Conservation (phyloP, 2,329 filamentous ascomycete species). For the Ophidiomyces ophidiicola region DNA sequence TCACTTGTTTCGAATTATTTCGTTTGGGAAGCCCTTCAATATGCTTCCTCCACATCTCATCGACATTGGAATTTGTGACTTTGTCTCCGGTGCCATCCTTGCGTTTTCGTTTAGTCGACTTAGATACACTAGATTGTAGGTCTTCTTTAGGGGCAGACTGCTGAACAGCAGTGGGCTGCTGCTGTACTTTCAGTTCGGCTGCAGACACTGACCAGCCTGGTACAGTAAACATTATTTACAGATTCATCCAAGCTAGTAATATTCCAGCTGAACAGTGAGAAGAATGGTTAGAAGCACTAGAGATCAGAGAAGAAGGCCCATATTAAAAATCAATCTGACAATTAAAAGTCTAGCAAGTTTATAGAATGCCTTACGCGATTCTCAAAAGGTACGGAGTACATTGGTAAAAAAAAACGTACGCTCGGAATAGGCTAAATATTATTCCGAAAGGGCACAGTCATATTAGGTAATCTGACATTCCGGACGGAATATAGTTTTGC, state of each 20-base stretch:
- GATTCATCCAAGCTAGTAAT: neutral
- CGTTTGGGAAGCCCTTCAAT: conserved; percentile 53
- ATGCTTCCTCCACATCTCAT: conserved; percentile 64
- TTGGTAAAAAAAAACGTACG: too few species aligned
- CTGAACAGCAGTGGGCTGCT: conserved; percentile 42
- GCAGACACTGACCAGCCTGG: conserved; percentile 80
- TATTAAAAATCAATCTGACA: too few species aligned
- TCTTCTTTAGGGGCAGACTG: conserved; percentile 19
- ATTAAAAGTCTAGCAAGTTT: too few species aligned
- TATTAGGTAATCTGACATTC: too few species aligned
- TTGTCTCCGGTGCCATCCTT: conserved; percentile 20
- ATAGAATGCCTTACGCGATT: too few species aligned
- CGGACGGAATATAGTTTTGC: too few species aligned
- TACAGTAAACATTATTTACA: conserved; percentile 62
- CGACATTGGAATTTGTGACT: conserved; percentile 59
- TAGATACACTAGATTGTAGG: conserved; percentile 18
- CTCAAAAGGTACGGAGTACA: too few species aligned
- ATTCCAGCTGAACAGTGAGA: too few species aligned
- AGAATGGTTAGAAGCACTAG: too few species aligned
- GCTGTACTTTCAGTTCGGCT: conserved; percentile 58
- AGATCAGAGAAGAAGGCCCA: too few species aligned
- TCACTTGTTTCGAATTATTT: conserved; percentile 26
- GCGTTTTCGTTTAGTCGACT: conserved; percentile 40
- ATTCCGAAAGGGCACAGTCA: too few species aligned
- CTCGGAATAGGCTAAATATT: too few species aligned